Evolutionary conservation across 1,284 basidiomycete species (phyloP).

Genomic region (Neolentinus lepideus): DNA sequence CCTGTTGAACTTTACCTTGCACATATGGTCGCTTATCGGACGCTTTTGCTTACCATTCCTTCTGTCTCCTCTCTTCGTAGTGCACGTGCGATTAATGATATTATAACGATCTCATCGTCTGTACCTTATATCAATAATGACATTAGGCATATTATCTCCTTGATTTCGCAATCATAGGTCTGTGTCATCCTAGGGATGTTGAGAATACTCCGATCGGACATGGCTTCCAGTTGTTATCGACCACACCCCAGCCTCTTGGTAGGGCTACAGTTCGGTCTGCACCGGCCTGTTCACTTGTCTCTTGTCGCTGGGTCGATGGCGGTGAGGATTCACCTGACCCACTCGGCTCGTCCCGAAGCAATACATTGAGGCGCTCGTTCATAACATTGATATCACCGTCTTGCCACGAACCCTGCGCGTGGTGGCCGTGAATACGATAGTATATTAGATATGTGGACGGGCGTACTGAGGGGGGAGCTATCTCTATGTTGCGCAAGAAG

Average conservation of each 20-base stretch:
- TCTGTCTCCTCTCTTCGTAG: not conserved
- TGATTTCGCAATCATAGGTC: not conserved
- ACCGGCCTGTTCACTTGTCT: not conserved
- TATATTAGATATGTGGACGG: not conserved
- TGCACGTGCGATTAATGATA: not conserved
- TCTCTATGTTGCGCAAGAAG: constrained; percentile 7
- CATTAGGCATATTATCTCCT: too few species aligned
- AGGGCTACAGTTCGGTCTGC: constrained; percentile 2
- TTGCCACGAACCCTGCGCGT: constrained; percentile 39
- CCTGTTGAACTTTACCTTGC: not conserved
- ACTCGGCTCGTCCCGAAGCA: constrained; percentile 18
- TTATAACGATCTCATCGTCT: not conserved
- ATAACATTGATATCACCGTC: constrained; percentile 41
- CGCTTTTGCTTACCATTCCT: not conserved
- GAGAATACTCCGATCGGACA: constrained; percentile 59
- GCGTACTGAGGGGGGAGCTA: constrained; percentile 9
- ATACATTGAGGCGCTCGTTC: constrained; percentile 40
- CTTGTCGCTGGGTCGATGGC: not conserved
- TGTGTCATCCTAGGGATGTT: not conserved
- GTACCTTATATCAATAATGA: not conserved
- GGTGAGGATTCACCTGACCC: not conserved
- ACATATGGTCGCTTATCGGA: not conserved
- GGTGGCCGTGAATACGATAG: too few species aligned
- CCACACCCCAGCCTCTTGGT: constrained; percentile 43
- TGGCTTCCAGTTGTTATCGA: constrained; percentile 46